phyloP scores from a whole-genome alignment of 2,329 filamentous ascomycete species.

The Aspergillus hortae region DNA sequence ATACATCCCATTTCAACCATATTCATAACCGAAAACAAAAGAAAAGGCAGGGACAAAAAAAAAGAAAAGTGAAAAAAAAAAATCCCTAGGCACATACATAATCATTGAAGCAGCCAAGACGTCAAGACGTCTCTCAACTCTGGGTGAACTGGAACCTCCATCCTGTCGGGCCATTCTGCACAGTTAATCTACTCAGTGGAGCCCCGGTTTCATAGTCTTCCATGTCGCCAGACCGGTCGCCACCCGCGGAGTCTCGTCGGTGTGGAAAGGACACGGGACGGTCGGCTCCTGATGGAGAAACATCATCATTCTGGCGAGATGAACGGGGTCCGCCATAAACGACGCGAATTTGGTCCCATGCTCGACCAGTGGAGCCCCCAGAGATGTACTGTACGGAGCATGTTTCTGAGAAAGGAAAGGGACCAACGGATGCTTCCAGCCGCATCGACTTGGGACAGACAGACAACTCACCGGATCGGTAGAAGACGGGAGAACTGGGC shows the following conservation, averaged over 20 bases:
- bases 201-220: slow-evolving; percentile 4
- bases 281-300: slow-evolving; percentile 9
- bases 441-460: too few species aligned
- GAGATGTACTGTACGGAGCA: neutral
- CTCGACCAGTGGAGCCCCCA: too few species aligned
- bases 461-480: too few species aligned
- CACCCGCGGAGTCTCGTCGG: neutral
- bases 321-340: neutral
- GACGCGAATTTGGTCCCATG: neutral
- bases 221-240: neutral
- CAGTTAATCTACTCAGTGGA: slow-evolving; percentile 5
- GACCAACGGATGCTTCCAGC: neutral
- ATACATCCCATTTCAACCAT: neutral
- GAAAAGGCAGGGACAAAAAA: too few species aligned
- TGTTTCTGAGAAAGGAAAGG: neutral
- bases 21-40: too few species aligned
- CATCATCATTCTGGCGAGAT: neutral
- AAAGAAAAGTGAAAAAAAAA: too few species aligned
- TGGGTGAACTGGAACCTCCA: neutral
- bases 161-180: neutral
- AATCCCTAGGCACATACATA: too few species aligned
- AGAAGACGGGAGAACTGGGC: too few species aligned
- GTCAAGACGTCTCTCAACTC: neutral
- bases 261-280: slow-evolving; percentile 6
- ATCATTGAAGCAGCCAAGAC: neutral